phyloP scores from a whole-genome alignment of 2,329 filamentous ascomycete species.

The Catunica adiposa region DNA sequence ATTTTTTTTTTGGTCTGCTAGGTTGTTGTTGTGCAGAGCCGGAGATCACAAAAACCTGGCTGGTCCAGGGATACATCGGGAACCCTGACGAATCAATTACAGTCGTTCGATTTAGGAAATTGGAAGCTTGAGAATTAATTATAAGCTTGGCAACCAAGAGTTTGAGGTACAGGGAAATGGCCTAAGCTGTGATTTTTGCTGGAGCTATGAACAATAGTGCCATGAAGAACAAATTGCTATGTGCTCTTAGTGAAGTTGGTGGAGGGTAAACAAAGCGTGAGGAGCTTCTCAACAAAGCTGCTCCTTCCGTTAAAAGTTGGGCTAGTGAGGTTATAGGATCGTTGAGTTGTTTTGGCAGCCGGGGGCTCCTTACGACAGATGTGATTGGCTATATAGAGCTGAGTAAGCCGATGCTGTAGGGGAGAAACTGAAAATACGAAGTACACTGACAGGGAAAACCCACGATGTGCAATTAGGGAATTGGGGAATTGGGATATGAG shows the following conservation, averaged over 20 bases:
- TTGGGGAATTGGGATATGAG: too few species aligned
- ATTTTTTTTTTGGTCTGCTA: background rate
- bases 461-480: too few species aligned
- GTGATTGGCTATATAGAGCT: background rate
- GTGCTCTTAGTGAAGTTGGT: background rate
- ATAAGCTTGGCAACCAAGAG: background rate
- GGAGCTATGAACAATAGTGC: background rate
- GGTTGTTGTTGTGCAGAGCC: background rate
- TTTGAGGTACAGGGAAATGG: background rate
- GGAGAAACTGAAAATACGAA: background rate
- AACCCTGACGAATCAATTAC: background rate
- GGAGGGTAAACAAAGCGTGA: background rate
- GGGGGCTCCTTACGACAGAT: background rate
- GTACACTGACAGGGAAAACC: background rate
- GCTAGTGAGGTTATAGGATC: background rate
- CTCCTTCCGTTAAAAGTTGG: conserved; percentile 2
- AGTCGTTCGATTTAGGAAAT: background rate
- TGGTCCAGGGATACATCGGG: background rate
- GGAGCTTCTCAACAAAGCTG: conserved; percentile 7
- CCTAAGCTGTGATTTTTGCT: background rate
- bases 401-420: background rate
- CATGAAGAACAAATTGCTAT: too few species aligned
- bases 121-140: background rate
- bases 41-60: background rate
- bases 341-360: background rate